Conservation (phyloP, 148 eudicot species). For the Rhododendron simsii region DNA sequence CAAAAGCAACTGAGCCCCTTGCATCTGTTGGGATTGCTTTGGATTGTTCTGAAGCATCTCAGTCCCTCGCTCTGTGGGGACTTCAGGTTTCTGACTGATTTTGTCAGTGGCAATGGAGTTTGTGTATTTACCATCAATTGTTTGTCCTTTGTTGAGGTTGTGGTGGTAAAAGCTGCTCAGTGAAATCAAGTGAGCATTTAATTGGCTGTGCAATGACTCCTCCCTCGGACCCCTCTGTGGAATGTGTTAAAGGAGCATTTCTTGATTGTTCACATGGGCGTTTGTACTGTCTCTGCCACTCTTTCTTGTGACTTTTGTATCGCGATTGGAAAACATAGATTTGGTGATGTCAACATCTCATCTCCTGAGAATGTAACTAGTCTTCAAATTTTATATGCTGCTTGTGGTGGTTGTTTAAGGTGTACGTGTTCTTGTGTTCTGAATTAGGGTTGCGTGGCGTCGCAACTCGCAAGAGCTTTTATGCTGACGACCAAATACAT, state of each 20-base stretch:
- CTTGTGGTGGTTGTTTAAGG: background rate
- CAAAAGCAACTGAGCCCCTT: background rate
- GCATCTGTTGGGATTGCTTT: background rate
- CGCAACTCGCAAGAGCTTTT: too few species aligned
- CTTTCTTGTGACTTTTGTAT: background rate
- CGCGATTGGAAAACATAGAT: background rate
- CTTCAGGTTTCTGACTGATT: constrained; percentile 1
- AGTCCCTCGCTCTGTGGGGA: background rate
- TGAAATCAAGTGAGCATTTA: constrained; percentile 3
- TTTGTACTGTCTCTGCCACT: background rate
- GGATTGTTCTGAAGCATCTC: background rate
- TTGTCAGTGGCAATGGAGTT: constrained; percentile 15
- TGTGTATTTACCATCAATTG: constrained; percentile 1
- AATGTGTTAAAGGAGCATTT: background rate
- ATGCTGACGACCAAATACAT: too few species aligned
- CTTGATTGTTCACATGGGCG: background rate
- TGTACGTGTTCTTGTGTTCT: background rate
- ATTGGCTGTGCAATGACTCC: constrained; percentile 2
- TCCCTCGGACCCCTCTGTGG: background rate
- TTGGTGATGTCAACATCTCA: background rate
- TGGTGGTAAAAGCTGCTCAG: background rate
- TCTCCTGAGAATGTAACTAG: background rate
- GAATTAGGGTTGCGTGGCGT: background rate
- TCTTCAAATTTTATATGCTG: background rate
- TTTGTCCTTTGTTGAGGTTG: constrained; percentile 2